Evolutionary conservation across 768 basidiomycete species (phyloP).

Genomic region (Termitomyces sp.): DNA sequence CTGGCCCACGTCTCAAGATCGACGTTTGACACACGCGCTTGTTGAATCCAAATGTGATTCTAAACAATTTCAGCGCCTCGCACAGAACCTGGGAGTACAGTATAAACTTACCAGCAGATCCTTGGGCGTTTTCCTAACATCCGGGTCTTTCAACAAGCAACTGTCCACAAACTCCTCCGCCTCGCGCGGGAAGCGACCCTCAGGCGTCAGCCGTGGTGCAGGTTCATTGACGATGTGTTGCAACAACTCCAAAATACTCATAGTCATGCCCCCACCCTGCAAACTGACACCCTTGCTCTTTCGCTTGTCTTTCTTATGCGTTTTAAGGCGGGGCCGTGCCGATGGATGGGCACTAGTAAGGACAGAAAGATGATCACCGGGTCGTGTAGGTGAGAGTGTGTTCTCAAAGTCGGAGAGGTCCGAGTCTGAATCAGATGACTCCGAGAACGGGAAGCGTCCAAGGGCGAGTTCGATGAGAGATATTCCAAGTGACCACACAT

Average conservation of each 20-base stretch:
- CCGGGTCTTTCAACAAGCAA: constrained; percentile 89
- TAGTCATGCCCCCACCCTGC: constrained; percentile 94
- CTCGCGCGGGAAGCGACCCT: constrained; percentile 61
- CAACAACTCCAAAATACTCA: constrained; percentile 94
- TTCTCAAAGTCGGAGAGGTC: constrained; percentile 78
- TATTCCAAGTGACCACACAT: constrained; percentile 98
- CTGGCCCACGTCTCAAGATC: constrained; percentile 80
- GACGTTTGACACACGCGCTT: constrained; percentile 50
- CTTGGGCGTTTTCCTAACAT: constrained; percentile 77
- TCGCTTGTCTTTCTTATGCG: constrained; percentile 68
- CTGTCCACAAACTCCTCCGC: constrained; percentile 85
- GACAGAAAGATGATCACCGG: constrained; percentile 36
- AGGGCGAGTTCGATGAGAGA: constrained; percentile 95
- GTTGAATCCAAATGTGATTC: constrained; percentile 74
- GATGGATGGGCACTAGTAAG: constrained; percentile 26
- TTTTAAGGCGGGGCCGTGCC: constrained; percentile 30
- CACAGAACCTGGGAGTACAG: background rate
- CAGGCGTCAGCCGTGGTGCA: constrained; percentile 78
- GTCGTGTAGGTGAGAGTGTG: constrained; percentile 70
- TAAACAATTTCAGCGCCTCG: constrained; percentile 20
- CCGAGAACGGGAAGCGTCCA: constrained; percentile 95
- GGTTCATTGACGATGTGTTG: constrained; percentile 99
- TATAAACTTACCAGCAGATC: constrained; percentile 64
- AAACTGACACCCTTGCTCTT: constrained; percentile 91
- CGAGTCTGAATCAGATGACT: constrained; percentile 70